Evolutionary conservation across 176 grass and related monocot species (phyloP), one percentile per base, ranked within the genome.

Genomic region (Puya raimondii): DNA sequence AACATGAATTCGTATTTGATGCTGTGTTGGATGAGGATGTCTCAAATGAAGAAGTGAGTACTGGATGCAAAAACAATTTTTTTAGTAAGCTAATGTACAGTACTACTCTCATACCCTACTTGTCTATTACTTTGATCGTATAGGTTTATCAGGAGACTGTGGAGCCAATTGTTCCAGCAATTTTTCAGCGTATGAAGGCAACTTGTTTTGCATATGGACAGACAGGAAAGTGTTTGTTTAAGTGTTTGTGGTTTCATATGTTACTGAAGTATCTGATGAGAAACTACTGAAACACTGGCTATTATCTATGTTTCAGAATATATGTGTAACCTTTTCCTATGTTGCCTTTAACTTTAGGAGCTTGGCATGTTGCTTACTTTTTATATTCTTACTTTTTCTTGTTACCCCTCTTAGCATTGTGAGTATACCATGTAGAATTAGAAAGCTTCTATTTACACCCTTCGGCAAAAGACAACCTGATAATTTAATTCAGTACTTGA

Each of bases 191-290:
- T 73, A 99, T 75, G 23, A 99, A 99, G 74, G 95, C 95, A 79
- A 94, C 95, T 71, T 99, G 95, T 84, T 99, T 99, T 91, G 95
- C 95, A 49, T 99, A 94, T 79, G 95, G 95, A 71, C 95, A 99
- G 91, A 99, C 95, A n/a, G 95, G 93, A 76, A 87, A 77, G 70
- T 61, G 11, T 59, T 66, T 10, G 65, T 61, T 61, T 18, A 61
- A 42, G 33, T 29, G 21, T 29, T 47, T 23, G 10, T 10, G 11
- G 16, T 33, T 47, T n/a, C 10, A 67, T 47, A n/a, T 67, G 29
- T 42, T 6, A 42, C 33, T 42, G 4, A 42, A 42, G 33, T 42
- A 42, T 42, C 33, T 42, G 33, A 42, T 42, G 33, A 42, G 33
- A 1, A 42, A 42, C 33, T 42, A 42, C 56, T 18, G 6, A 20